These are phyloP conservation scores for Geum urbanum DNA, from an alignment of 306 rosid species.

Conservation along the genomic window DNA sequence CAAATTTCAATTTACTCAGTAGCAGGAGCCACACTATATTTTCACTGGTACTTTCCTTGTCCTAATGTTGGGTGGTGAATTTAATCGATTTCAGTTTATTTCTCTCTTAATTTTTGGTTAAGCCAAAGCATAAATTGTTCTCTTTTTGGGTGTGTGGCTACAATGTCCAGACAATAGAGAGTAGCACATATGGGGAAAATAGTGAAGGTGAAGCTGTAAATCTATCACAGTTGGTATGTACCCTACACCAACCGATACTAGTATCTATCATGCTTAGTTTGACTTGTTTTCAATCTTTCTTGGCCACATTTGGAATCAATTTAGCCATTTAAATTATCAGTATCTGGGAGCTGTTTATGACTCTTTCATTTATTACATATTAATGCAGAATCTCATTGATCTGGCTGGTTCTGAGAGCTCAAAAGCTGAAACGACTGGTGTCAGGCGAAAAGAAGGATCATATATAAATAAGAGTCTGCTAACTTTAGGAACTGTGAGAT, in stretches of 20 bases:
- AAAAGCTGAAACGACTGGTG: constrained; percentile 96
- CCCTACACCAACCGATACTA: constrained; percentile 8
- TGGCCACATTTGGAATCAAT: constrained; percentile 20
- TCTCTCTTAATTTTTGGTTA: not conserved
- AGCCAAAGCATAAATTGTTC: no score
- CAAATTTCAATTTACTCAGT: constrained; percentile 91
- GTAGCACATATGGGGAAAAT: constrained; percentile 88
- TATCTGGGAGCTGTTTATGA: constrained; percentile 27
- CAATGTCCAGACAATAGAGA: constrained; percentile 80
- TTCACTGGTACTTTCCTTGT: constrained; percentile 61
- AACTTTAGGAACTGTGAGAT: constrained; percentile 98
- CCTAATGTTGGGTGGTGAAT: constrained; percentile 24
- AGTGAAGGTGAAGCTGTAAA: constrained; percentile 89
- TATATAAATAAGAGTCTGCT: constrained; percentile 94
- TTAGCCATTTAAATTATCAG: constrained; percentile 10
- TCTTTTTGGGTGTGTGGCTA: constrained; percentile 8
- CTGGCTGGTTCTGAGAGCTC: constrained; percentile 99
- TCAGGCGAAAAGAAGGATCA: constrained; percentile 98
- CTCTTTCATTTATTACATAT: constrained; percentile 47
- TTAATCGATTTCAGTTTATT: constrained; percentile 20
- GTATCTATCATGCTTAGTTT: constrained; percentile 17
- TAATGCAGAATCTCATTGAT: constrained; percentile 98
- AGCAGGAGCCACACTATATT: constrained; percentile 99
- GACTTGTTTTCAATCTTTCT: constrained; percentile 16
- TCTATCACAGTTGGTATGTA: constrained; percentile 83